Base-by-base conservation (phyloP, 2,329 filamentous ascomycete genomes). In the Alternaria gansuensis region DNA sequence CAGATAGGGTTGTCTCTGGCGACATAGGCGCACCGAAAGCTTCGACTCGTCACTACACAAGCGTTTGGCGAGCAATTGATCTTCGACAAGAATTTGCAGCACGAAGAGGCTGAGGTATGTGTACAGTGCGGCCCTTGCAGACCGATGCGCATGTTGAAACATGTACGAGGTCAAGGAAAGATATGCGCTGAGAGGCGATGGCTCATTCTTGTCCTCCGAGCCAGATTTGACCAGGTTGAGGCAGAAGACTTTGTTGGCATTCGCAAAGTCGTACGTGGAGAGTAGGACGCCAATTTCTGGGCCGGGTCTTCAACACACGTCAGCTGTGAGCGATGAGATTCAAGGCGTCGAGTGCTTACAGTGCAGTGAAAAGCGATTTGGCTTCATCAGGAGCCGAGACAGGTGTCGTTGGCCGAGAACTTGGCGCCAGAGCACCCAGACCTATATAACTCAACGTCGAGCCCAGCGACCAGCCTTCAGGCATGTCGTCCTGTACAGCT, bases 191-290 rank as follows among this genome's bases (percentile, higher is more conserved):
- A 99, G 88, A 0, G 93, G 90, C 1, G 89, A 85, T 69, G 94
- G 88, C 44, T 86, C 83, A 40, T 83, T 86, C 67, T 89, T 89
- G 48, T 78, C 79, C 26, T 88, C 87, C 1, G 87, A 78, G 5
- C 85, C 73, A 24, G 87, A 74, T 2, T 87, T 88, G 51, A 97
- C 87, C 41, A 99, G 80, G 68, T 90, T 93, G 75, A 91, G 90
- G 76, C 92, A 94, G 78, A 99, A 98, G 8, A 97, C 83, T 78
- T 97, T 98, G 81, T 98, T 99, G 33, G 93, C 90, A 73, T 96
- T 90, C 3, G 89, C 88, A 75, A 98, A 98, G 75, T 98, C 95
- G 75, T 98, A 99, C 0, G 92, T 89, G 0, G 92, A 89, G 33
- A 99, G 83, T 4, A 98, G 80, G 3, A 96, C 83, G 4, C 93